Evolutionary conservation across 495 filamentous ascomycete genomes (phyloP).

Genomic region (Podospora pseudopauciseta): DNA sequence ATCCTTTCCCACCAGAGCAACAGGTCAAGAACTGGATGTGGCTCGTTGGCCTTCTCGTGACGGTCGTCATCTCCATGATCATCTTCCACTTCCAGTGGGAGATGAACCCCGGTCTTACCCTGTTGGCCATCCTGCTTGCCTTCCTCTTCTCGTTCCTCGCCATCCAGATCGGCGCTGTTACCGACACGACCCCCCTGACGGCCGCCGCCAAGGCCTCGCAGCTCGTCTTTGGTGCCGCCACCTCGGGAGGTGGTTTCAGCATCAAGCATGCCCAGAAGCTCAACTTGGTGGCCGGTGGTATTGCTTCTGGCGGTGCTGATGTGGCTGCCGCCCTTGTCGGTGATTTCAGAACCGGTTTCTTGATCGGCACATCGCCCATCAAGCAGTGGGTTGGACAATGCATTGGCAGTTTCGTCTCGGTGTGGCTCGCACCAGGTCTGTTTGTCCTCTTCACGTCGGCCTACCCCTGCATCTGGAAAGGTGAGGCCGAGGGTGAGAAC

Average conservation of each 20-base stretch:
- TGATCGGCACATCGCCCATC: constrained; percentile 58
- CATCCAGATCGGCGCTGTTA: constrained; percentile 60
- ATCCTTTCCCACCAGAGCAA: constrained; percentile 51
- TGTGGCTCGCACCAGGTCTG: constrained; percentile 61
- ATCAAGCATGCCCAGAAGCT: constrained; percentile 52
- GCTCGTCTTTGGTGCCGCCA: constrained; percentile 61
- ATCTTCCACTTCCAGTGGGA: constrained; percentile 59
- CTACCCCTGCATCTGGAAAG: constrained; percentile 57
- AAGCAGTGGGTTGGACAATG: constrained; percentile 63
- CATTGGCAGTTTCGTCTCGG: constrained; percentile 55
- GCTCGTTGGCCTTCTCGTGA: constrained; percentile 49
- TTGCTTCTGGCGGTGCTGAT: constrained; percentile 57
- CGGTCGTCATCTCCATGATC: constrained; percentile 53
- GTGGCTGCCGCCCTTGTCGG: constrained; percentile 52
- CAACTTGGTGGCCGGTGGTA: constrained; percentile 60
- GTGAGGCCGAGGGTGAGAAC: constrained; percentile 33
- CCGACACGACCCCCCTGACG: constrained; percentile 62
- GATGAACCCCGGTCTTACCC: constrained; percentile 57
- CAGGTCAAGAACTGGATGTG: constrained; percentile 64
- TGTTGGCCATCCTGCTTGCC: constrained; percentile 59
- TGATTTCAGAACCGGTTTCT: constrained; percentile 62
- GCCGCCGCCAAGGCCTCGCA: constrained; percentile 65
- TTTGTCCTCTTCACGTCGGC: constrained; percentile 62
- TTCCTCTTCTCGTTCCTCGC: constrained; percentile 68
- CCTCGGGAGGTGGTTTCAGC: constrained; percentile 45